phyloP scores from a whole-genome alignment of 371 early-diverging fungal species.

The Agmasoma carcini region DNA sequence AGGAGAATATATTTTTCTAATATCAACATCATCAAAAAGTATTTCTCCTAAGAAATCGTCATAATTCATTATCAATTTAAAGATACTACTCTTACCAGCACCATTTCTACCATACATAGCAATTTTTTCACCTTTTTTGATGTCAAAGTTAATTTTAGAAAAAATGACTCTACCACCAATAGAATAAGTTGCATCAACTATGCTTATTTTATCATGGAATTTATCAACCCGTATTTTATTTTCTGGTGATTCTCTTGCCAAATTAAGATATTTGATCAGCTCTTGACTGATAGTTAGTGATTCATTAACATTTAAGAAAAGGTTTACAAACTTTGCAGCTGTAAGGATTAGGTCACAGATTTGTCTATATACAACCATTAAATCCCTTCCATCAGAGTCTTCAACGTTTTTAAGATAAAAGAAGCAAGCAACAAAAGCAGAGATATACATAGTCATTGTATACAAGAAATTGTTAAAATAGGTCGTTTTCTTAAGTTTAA shows the following conservation, averaged over 20 bases:
- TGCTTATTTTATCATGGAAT: constrained; percentile 2
- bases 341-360: no score
- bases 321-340: no score
- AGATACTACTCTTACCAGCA: constrained; percentile 85
- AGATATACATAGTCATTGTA: no score
- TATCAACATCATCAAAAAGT: constrained; percentile 35
- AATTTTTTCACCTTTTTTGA: constrained; percentile 51
- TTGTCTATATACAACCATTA: no score
- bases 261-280: constrained; percentile 15
- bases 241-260: neutral
- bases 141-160: constrained; percentile 60
- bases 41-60: constrained; percentile 40
- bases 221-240: neutral
- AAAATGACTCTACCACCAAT: constrained; percentile 56
- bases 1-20: constrained; percentile 6
- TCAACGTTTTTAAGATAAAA: no score
- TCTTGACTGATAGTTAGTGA: constrained; percentile 6
- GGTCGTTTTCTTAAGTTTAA: no score
- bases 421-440: no score
- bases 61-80: constrained; percentile 53
- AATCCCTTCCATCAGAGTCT: no score
- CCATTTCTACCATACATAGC: constrained; percentile 87
- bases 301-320: constrained; percentile 2
- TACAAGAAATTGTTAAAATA: no score
- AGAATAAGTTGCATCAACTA: constrained; percentile 5